Evolutionary conservation across 768 basidiomycete species (phyloP).

Genomic region (Podaxis sp.): DNA sequence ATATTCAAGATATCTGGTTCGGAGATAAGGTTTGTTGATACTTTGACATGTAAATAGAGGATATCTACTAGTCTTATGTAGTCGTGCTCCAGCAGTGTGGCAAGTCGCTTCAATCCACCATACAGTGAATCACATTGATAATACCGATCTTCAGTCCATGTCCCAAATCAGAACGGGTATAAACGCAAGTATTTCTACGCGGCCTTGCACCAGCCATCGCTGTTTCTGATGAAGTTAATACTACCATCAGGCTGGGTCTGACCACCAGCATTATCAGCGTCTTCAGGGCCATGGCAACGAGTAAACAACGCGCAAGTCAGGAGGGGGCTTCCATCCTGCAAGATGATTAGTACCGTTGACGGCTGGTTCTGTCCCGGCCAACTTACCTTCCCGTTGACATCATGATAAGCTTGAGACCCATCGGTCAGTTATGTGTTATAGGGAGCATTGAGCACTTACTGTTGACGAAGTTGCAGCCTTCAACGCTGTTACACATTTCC

Average conservation of each 20-base stretch:
- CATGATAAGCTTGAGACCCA: slow-evolving; percentile 30
- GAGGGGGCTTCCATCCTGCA: slow-evolving; percentile 40
- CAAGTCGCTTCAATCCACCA: too few relatives aligned
- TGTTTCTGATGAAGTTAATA: slow-evolving; percentile 40
- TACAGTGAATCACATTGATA: not conserved
- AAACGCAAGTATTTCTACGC: not conserved
- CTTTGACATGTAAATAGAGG: too few relatives aligned
- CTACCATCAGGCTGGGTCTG: slow-evolving; percentile 44
- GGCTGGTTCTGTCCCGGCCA: not conserved
- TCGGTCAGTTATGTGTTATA: not conserved
- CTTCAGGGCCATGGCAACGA: slow-evolving; percentile 35
- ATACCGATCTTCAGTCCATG: not conserved
- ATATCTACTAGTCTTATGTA: too few relatives aligned
- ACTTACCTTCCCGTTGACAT: slow-evolving; percentile 35
- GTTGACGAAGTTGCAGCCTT: slow-evolving; percentile 32
- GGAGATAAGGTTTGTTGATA: too few relatives aligned
- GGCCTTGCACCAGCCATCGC: slow-evolving; percentile 43
- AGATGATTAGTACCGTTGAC: not conserved
- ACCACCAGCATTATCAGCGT: slow-evolving; percentile 41
- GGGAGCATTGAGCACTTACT: slow-evolving; percentile 22
- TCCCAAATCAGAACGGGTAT: not conserved
- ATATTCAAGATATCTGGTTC: too few relatives aligned
- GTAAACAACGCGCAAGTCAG: slow-evolving; percentile 45
- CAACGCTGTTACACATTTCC: slow-evolving; percentile 30
- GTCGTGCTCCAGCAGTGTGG: too few relatives aligned